These are phyloP conservation scores for Pulveroboletus sp. DNA, from an alignment of 768 basidiomycete species.

Conservation along the genomic window DNA sequence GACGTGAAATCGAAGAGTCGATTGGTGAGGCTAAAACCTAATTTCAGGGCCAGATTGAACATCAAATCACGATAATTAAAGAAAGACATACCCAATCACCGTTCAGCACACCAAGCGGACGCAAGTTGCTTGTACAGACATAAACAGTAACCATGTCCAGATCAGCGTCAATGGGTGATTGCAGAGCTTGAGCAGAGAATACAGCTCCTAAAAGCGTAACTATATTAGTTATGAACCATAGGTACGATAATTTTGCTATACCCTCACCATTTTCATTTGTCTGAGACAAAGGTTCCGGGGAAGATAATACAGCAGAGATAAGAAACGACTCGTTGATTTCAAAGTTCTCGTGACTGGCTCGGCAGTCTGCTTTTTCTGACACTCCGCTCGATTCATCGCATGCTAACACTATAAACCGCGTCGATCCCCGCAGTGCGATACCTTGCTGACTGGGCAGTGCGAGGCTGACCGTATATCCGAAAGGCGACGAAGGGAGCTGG, in stretches of 20 bases:
- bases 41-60: constrained; percentile 2
- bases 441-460: constrained; percentile 76
- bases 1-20: constrained; percentile 36
- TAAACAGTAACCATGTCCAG: constrained; percentile 57
- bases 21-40: constrained; percentile 50
- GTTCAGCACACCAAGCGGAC: constrained; percentile 58
- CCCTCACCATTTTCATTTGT: constrained; percentile 8
- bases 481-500: constrained; percentile 10
- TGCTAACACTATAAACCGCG: constrained; percentile 49
- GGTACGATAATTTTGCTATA: background rate
- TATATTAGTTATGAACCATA: background rate
- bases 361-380: constrained; percentile 3
- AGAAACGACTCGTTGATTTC: constrained; percentile 76
- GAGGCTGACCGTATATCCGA: constrained; percentile 51
- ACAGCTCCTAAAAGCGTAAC: constrained; percentile 7
- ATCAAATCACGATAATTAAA: background rate
- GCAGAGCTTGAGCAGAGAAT: constrained; percentile 32
- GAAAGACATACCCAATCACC: constrained; percentile 68
- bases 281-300: constrained; percentile 11
- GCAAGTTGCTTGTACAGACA: constrained; percentile 58
- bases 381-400: constrained; percentile 14
- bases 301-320: constrained; percentile 43
- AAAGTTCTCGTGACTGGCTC: constrained; percentile 37
- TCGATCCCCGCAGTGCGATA: constrained; percentile 40
- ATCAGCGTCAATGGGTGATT: constrained; percentile 27